Conservation (phyloP, 495 filamentous ascomycete genomes). For the Mycothermus thermophilus region DNA sequence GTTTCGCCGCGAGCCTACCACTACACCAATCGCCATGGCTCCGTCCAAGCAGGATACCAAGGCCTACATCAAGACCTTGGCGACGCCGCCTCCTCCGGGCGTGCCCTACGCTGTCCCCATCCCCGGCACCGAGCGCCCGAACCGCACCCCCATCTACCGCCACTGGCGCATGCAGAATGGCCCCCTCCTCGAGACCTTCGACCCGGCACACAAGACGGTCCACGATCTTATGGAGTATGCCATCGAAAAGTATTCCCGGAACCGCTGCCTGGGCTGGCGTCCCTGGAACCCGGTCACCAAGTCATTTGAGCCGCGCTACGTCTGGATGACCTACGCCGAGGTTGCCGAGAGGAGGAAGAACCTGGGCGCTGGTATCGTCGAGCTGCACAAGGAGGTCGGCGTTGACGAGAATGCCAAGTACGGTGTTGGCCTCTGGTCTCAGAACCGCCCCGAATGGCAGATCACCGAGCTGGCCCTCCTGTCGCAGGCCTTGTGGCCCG, state of each 20-base stretch:
- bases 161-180: constrained; percentile 64
- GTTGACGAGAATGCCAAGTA: constrained; percentile 55
- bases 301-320: constrained; percentile 56
- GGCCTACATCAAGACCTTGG: constrained; percentile 30
- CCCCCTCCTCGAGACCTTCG: constrained; percentile 54
- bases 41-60: constrained; percentile 20
- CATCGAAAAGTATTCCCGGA: constrained; percentile 41
- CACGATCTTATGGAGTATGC: constrained; percentile 73
- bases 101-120: constrained; percentile 53
- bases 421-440: constrained; percentile 84
- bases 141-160: constrained; percentile 64
- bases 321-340: constrained; percentile 73
- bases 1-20: neutral
- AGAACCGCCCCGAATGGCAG: constrained; percentile 97
- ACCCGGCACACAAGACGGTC: constrained; percentile 56
- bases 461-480: constrained; percentile 82
- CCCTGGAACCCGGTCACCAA: constrained; percentile 65
- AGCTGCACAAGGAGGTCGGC: constrained; percentile 61
- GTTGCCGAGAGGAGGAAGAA: constrained; percentile 68
- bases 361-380: constrained; percentile 74
- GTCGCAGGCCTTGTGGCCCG: constrained; percentile 77
- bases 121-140: constrained; percentile 57
- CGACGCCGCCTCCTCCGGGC: constrained; percentile 43
- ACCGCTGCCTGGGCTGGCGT: constrained; percentile 64
- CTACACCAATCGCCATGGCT: constrained; percentile 14